Base-by-base conservation (phyloP, 2,329 filamentous ascomycete species). In the Fusarium sp. region DNA sequence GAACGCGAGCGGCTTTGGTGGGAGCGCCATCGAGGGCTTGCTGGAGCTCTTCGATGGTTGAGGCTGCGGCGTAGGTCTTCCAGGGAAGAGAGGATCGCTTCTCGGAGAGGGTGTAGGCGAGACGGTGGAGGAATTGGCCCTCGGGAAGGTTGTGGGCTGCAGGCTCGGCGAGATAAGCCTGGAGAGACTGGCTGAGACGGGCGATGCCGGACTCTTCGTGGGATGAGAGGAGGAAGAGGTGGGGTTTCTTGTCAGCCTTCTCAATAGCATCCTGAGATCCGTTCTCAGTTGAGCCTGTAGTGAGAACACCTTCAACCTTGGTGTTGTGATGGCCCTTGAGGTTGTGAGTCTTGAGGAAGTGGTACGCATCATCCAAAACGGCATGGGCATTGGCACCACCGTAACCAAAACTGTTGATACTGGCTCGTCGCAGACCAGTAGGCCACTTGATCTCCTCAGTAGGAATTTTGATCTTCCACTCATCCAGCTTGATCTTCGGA, bases 261-360 rank as follows among this genome's bases (percentile, higher is more conserved):
- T 56, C 26, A 1, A 10, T 0, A n/a, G 0, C 8, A 3, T 20
- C 52, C 3, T 42, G 36, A 20, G 26, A 20, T 15, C 52, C 36
- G 12, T 56, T 42, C 8, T 4, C 26, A 42, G 24, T 32, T 8
- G 20, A 11, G 12, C 36, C 15, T 0, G 34, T 15, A 8, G 6
- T 18, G 1, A 17, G 36, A 24, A 32, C 15, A 1, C 36, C 52
- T 12, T 56, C 52, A 11, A 42, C 36, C 22, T 56, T 56, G 6
- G 36, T 57, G n/a, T 56, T 56, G 36, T 56, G 54, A 26, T 32
- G 54, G 18, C 38, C 54, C 20, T 32, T 42, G 2, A 56, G 52
- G 26, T 56, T 56, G 24, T 56, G 52, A 18, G 52, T 42, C 26
- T 42, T 56, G 52, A 56, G 52, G 17, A 56, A 56, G n/a, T 56